A percentile compares a stretch with the other conserved stretches of the same genome.
phyloP scores from a whole-genome alignment of 208 protist genomes.

The Trypanosomatidae sp. region DNA sequence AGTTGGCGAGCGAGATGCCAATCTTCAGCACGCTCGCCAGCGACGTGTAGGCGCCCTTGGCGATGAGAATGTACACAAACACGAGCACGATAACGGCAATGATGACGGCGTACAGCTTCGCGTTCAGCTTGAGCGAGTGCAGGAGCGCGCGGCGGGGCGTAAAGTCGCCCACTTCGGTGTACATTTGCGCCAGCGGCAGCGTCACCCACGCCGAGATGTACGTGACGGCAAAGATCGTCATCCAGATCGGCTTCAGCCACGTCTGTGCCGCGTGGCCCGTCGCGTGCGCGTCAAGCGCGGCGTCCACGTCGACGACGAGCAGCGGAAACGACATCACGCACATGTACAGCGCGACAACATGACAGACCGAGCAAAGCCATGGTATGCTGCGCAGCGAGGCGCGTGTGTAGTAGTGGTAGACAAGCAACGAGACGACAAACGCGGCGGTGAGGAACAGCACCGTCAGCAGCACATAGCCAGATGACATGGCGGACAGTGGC shows the following conservation, averaged over 20 bases:
- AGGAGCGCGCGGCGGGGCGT: constrained; percentile 31
- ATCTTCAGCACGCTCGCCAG: constrained; percentile 43
- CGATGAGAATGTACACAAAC: constrained; percentile 66
- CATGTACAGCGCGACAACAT: constrained; percentile 65
- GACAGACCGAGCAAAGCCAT: constrained; percentile 40
- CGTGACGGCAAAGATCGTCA: constrained; percentile 69
- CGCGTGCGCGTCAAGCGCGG: constrained; percentile 24
- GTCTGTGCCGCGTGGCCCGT: constrained; percentile 8
- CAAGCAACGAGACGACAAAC: constrained; percentile 23
- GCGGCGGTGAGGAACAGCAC: constrained; percentile 65
- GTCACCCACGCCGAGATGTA: constrained; percentile 80
- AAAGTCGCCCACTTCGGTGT: constrained; percentile 79
- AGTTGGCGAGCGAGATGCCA: constrained; percentile 75
- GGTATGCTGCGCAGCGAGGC: constrained; percentile 55
- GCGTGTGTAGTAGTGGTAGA: constrained; percentile 75
- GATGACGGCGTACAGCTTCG: constrained; percentile 77
- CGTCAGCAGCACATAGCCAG: constrained; percentile 27
- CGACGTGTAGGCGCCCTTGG: constrained; percentile 59
- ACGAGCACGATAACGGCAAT: constrained; percentile 35
- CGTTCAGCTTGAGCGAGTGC: constrained; percentile 59
- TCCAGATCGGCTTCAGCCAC: constrained; percentile 78
- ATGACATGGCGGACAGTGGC: constrained; percentile 15
- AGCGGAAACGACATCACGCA: constrained; percentile 73
- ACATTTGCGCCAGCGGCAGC: constrained; percentile 77
- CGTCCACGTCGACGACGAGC: constrained; percentile 77